phyloP scores from a whole-genome alignment of 495 filamentous ascomycete genomes.

The Trichoderma gamsii region DNA sequence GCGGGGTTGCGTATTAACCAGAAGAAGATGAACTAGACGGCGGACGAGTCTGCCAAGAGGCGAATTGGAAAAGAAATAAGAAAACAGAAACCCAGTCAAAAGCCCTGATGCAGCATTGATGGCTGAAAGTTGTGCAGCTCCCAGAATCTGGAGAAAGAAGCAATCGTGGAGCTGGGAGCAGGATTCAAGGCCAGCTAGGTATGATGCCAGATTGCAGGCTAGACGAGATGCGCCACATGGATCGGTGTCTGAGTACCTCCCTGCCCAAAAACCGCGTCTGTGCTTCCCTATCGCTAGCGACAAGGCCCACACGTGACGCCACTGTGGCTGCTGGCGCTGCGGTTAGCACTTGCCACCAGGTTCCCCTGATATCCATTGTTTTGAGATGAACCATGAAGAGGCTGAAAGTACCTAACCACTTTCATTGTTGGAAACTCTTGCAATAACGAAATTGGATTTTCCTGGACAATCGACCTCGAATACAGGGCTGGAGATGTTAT shows the following conservation, averaged over 20 bases:
- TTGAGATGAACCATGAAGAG: no score
- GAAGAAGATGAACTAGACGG: slow-evolving; percentile 1
- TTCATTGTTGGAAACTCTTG: no score
- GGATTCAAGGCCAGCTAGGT: slow-evolving; percentile 7
- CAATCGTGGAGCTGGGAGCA: neutral
- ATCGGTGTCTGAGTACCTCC: slow-evolving; percentile 4
- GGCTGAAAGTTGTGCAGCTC: neutral
- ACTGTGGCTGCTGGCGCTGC: neutral
- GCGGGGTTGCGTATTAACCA: slow-evolving; percentile 29
- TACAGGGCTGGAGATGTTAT: no score
- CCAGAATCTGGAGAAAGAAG: neutral
- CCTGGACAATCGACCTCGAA: no score
- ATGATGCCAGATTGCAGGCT: slow-evolving; percentile 20
- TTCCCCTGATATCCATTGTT: no score
- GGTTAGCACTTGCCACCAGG: neutral
- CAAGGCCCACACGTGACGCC: slow-evolving; percentile 6
- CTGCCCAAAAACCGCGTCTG: slow-evolving; percentile 9
- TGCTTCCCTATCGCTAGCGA: neutral
- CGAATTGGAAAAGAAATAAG: slow-evolving; percentile 10
- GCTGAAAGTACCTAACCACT: no score
- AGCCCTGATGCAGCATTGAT: slow-evolving; percentile 6
- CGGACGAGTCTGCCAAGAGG: neutral
- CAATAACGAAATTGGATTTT: no score
- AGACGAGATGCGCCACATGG: neutral
- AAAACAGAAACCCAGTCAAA: slow-evolving; percentile 3